phyloP scores from a whole-genome alignment of 2,329 filamentous ascomycete species.

The Beauveria medogensis region DNA sequence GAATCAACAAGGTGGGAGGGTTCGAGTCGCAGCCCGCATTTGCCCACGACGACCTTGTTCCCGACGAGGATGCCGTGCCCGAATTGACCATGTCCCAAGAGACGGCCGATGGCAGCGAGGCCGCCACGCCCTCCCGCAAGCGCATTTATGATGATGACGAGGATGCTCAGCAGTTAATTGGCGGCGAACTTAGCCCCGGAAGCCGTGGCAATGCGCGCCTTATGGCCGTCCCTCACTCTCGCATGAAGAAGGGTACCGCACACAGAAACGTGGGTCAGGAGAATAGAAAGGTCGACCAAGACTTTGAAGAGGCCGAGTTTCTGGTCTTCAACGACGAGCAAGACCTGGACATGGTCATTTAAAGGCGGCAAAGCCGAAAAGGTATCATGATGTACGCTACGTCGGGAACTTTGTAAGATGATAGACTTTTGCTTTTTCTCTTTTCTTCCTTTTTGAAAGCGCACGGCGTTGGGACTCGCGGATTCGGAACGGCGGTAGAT shows the following conservation, averaged over 20 bases:
- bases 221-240: slow-evolving; percentile 39
- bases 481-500: slow-evolving; percentile 2
- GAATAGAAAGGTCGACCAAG: slow-evolving; percentile 37
- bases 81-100: slow-evolving; percentile 49
- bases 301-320: slow-evolving; percentile 66
- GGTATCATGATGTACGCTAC: slow-evolving; percentile 5
- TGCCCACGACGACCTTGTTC: slow-evolving; percentile 18
- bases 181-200: slow-evolving; percentile 31
- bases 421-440: background rate
- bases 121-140: slow-evolving; percentile 32
- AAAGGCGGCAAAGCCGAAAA: background rate
- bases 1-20: slow-evolving; percentile 67
- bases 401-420: background rate
- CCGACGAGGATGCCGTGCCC: slow-evolving; percentile 33
- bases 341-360: slow-evolving; percentile 30
- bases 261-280: slow-evolving; percentile 33
- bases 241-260: slow-evolving; percentile 19
- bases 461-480: slow-evolving; percentile 8
- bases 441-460: background rate
- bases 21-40: slow-evolving; percentile 49
- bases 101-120: slow-evolving; percentile 32
- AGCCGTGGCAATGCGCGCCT: slow-evolving; percentile 34
- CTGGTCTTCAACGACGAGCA: slow-evolving; percentile 38
- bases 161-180: slow-evolving; percentile 25
- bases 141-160: slow-evolving; percentile 39